phyloP scores from a whole-genome alignment of 805 yeast species.

The Ogataea saltuana region DNA sequence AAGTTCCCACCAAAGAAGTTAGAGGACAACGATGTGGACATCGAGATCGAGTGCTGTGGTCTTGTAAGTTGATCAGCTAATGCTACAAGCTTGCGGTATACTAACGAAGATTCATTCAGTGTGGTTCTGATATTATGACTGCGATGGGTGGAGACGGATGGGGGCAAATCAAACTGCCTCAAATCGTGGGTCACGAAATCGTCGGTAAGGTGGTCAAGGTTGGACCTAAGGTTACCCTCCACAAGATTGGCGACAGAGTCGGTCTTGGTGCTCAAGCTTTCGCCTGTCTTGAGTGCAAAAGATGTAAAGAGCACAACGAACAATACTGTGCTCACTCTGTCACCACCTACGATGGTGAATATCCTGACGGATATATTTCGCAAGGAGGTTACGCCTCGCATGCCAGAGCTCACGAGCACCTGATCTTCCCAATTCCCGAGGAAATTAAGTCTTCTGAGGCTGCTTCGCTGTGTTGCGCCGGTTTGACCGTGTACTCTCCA shows the following conservation, averaged over 20 bases:
- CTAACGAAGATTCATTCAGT: slow-evolving; percentile 24
- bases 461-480: slow-evolving; percentile 55
- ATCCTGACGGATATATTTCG: slow-evolving; percentile 38
- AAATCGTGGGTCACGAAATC: slow-evolving; percentile 54
- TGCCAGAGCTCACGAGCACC: slow-evolving; percentile 46
- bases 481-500: slow-evolving; percentile 52
- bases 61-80: slow-evolving; percentile 28
- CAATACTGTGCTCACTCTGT: slow-evolving; percentile 46
- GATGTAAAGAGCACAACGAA: slow-evolving; percentile 43
- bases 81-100: background rate
- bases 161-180: slow-evolving; percentile 42
- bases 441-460: slow-evolving; percentile 42
- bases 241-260: slow-evolving; percentile 46
- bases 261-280: slow-evolving; percentile 48
- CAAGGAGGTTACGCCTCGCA: slow-evolving; percentile 51
- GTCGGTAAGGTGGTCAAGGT: slow-evolving; percentile 43
- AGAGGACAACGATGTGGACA: slow-evolving; percentile 49
- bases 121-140: slow-evolving; percentile 64
- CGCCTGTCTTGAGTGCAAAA: slow-evolving; percentile 39
- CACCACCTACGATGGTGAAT: slow-evolving; percentile 43
- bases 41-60: slow-evolving; percentile 62
- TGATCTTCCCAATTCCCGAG: slow-evolving; percentile 49
- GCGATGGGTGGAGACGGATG: slow-evolving; percentile 51
- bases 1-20: slow-evolving; percentile 50
- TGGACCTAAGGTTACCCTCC: slow-evolving; percentile 37